Percentiles rank a stretch among this genome's conserved stretches.
These are phyloP conservation scores for Phytophthora melonis DNA, from an alignment of 352 stramenopile species.

Conservation along the genomic window DNA sequence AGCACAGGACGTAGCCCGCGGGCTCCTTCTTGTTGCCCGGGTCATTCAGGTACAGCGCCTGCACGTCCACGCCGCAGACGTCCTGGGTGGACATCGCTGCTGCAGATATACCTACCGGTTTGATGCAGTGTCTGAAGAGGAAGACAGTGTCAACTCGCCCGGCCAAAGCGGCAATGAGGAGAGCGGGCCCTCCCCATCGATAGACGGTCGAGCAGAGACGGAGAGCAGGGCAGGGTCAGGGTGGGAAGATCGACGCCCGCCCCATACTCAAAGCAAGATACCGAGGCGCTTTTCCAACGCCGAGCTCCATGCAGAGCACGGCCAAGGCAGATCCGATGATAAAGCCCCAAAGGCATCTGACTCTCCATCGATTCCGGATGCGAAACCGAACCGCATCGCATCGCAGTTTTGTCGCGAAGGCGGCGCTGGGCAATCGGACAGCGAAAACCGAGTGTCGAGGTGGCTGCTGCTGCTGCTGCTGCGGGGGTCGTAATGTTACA, in stretches of 20 bases:
- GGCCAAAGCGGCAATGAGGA: slow-evolving; percentile 40
- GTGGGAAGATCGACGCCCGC: slow-evolving; percentile 29
- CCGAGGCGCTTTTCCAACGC: slow-evolving; percentile 5
- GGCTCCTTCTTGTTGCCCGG: slow-evolving; percentile 41
- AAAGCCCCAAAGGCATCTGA: slow-evolving; percentile 35
- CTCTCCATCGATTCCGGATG: slow-evolving; percentile 35
- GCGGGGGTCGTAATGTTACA: not conserved
- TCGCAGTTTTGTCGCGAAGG: not conserved
- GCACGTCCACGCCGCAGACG: slow-evolving; percentile 38
- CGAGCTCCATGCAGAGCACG: slow-evolving; percentile 23
- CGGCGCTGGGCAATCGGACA: not conserved
- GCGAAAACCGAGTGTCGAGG: not conserved
- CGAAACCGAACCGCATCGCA: slow-evolving; percentile 20
- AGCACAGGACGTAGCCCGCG: slow-evolving; percentile 37
- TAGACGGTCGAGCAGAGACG: slow-evolving; percentile 24
- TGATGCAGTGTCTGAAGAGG: not conserved
- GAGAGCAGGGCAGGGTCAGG: slow-evolving; percentile 27
- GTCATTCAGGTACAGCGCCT: slow-evolving; percentile 43
- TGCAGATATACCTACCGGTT: no score
- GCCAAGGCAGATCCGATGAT: slow-evolving; percentile 40
- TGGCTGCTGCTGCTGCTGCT: not conserved
- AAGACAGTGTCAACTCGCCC: slow-evolving; percentile 18
- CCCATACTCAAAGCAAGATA: slow-evolving; percentile 41
- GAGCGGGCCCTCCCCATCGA: slow-evolving; percentile 15
- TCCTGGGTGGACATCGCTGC: slow-evolving; percentile 21